Evolutionary conservation across 371 early-diverging fungal genomes (phyloP).

Genomic region (Mortierella sp.): DNA sequence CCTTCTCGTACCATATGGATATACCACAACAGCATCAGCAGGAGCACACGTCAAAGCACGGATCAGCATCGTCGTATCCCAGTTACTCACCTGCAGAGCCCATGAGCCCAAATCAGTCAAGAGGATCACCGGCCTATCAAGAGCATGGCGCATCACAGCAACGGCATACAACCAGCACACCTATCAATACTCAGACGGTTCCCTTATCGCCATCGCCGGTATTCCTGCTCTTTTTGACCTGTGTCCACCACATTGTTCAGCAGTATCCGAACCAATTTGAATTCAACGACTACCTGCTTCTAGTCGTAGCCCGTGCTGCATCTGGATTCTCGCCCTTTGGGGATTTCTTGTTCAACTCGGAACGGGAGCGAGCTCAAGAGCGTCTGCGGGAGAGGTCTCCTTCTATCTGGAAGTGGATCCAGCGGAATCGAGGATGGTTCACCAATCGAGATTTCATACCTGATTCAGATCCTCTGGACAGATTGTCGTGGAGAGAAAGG

Average conservation of each 20-base stretch:
- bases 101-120: background rate
- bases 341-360: conserved; percentile 60
- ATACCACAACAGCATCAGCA: background rate
- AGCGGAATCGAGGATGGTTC: conserved; percentile 45
- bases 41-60: background rate
- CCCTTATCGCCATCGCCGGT: conserved; percentile 54
- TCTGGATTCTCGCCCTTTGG: conserved; percentile 58
- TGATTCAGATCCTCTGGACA: background rate
- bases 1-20: conserved; percentile 32
- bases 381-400: conserved; percentile 42
- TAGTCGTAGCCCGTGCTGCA: conserved; percentile 54
- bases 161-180: conserved; percentile 5
- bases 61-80: background rate
- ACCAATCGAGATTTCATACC: conserved; percentile 33
- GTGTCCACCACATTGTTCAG: conserved; percentile 57
- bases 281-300: conserved; percentile 59
- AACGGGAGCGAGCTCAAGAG: conserved; percentile 45
- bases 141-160: background rate
- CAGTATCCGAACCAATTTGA: conserved; percentile 59
- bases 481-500: conserved; percentile 17
- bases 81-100: background rate
- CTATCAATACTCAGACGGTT: conserved; percentile 12
- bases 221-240: conserved; percentile 60
- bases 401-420: conserved; percentile 60
- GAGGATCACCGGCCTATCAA: background rate